phyloP scores from a whole-genome alignment of 306 rosid genomes.

The Ceratonia siliqua region DNA sequence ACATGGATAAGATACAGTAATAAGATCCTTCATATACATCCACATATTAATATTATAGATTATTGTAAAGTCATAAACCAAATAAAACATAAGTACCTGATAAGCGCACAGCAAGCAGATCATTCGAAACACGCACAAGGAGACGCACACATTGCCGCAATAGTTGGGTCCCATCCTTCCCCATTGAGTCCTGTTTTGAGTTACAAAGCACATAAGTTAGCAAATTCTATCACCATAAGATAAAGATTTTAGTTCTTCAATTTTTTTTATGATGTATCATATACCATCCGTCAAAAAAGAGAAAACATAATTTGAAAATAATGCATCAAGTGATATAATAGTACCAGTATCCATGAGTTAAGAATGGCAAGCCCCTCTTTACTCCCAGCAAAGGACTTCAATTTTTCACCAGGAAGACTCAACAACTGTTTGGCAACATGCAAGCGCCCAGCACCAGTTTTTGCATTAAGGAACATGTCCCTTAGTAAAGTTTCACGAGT shows the following conservation, averaged over 20 bases:
- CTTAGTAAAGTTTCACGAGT: conserved; percentile 67
- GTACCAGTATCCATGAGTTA: conserved; percentile 97
- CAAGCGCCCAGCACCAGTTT: conserved; percentile 87
- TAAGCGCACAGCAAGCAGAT: conserved; percentile 85
- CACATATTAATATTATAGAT: not conserved
- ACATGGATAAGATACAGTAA: not conserved
- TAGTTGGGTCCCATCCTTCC: conserved; percentile 97
- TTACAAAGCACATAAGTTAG: conserved; percentile 30
- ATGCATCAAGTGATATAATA: conserved; percentile 16
- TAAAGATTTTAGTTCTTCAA: conserved; percentile 10
- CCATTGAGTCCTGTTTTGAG: conserved; percentile 85
- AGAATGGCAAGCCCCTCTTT: conserved; percentile 83
- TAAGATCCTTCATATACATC: not conserved
- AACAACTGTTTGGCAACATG: conserved; percentile 84
- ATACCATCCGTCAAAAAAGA: not conserved
- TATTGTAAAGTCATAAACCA: not conserved
- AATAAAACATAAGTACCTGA: conserved; percentile 65
- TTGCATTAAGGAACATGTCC: conserved; percentile 81
- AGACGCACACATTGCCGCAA: conserved; percentile 98
- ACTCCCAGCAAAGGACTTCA: conserved; percentile 96
- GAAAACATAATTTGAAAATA: conserved; percentile 18
- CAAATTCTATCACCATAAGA: conserved; percentile 25
- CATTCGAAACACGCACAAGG: conserved; percentile 92
- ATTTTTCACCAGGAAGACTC: conserved; percentile 68
- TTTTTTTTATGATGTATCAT: too few relatives aligned